These are phyloP conservation scores for Magnaporthales sp. DNA, from an alignment of 2,329 filamentous ascomycete genomes.

Conservation along the genomic window DNA sequence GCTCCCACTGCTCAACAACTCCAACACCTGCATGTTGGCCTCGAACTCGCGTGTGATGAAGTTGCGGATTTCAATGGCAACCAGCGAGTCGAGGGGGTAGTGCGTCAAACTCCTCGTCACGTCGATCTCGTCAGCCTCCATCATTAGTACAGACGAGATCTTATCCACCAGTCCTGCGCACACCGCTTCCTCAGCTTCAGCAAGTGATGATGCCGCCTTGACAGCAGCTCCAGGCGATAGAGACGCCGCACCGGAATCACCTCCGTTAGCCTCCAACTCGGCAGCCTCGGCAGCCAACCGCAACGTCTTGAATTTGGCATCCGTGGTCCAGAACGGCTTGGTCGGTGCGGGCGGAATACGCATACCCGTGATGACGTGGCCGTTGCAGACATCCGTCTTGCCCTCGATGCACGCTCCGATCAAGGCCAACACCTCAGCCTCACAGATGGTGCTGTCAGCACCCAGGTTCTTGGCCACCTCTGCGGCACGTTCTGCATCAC, in stretches of 20 bases:
- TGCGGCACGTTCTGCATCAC: constrained; percentile 33
- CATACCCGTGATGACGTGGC: constrained; percentile 44
- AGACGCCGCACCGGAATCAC: constrained; percentile 21
- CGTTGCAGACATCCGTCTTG: constrained; percentile 17
- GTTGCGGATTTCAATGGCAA: constrained; percentile 41
- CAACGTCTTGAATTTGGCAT: constrained; percentile 43
- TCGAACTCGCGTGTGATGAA: constrained; percentile 40
- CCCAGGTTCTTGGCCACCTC: constrained; percentile 22
- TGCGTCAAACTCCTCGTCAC: constrained; percentile 28
- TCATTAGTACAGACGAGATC: constrained; percentile 38
- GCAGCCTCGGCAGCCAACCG: constrained; percentile 22
- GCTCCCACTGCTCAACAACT: constrained; percentile 41
- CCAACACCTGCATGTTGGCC: constrained; percentile 44
- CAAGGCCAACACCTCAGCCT: constrained; percentile 12
- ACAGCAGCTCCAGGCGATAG: constrained; percentile 30
- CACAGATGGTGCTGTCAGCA: constrained; percentile 17
- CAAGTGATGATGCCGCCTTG: constrained; percentile 28
- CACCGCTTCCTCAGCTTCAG: constrained; percentile 34
- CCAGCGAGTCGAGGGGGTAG: constrained; percentile 38
- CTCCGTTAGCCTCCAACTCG: constrained; percentile 20
- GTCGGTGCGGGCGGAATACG: constrained; percentile 32
- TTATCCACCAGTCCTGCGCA: constrained; percentile 36
- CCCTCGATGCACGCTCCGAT: constrained; percentile 12
- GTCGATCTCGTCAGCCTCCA: constrained; percentile 39
- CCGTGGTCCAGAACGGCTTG: constrained; percentile 41